Conservation (phyloP, 805 yeast species). For the Zygosaccharomyces lentus region DNA sequence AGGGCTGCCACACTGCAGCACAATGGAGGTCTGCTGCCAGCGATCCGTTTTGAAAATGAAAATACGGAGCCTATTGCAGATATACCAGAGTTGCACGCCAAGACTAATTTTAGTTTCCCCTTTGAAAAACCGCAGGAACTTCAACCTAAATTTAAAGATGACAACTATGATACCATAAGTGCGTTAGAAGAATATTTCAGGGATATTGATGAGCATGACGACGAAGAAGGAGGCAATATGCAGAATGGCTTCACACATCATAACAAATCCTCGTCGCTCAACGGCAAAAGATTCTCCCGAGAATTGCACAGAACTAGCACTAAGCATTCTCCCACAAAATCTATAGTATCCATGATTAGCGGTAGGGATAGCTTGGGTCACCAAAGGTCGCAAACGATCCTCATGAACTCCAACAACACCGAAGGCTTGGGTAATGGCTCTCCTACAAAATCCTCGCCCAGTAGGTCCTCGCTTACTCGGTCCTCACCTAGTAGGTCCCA, state of each 20-base stretch:
- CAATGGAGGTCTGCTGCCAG: constrained; percentile 15
- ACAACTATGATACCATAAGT: constrained; percentile 25
- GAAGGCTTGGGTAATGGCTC: constrained; percentile 7
- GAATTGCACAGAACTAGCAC: constrained; percentile 18
- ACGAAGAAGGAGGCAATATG: constrained; percentile 17
- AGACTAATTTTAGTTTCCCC: constrained; percentile 23
- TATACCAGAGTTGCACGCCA: constrained; percentile 7
- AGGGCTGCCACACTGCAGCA: constrained; percentile 17
- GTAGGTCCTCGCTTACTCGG: constrained; percentile 25
- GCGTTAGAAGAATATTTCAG: constrained; percentile 28
- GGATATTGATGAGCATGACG: constrained; percentile 13
- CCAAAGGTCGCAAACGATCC: constrained; percentile 17
- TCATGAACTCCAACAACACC: constrained; percentile 13
- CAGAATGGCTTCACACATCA: constrained; percentile 26
- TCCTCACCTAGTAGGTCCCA: constrained; percentile 30
- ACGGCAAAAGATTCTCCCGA: constrained; percentile 14
- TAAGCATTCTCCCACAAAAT: constrained; percentile 35
- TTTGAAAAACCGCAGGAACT: constrained; percentile 4
- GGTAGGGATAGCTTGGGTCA: constrained; percentile 16
- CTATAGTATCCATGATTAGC: constrained; percentile 29
- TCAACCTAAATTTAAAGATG: background rate
- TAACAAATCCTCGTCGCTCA: constrained; percentile 17
- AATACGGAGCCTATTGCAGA: background rate
- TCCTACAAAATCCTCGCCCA: constrained; percentile 29
- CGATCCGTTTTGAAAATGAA: constrained; percentile 14